phyloP scores from a whole-genome alignment of 1,139 yeast genomes.

The Saccharomyces hybrid region DNA sequence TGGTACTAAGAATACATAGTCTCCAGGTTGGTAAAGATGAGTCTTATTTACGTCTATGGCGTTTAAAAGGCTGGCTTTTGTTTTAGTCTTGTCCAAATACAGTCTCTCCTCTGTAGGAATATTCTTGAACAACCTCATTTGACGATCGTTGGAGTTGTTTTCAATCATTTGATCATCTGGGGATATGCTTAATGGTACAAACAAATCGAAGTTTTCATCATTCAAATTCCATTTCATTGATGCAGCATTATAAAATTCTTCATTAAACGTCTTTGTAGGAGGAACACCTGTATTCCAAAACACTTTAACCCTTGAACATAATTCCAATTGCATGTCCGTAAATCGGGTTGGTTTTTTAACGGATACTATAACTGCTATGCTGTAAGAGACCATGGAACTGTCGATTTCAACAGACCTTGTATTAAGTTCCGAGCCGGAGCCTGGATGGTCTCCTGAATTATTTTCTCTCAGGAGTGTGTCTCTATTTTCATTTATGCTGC shows the following conservation, averaged over 20 bases:
- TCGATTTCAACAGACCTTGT: slow-evolving; percentile 18
- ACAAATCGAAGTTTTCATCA: slow-evolving; percentile 42
- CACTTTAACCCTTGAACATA: slow-evolving; percentile 33
- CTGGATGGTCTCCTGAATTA: background rate
- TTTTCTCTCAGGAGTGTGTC: background rate
- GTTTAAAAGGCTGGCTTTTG: slow-evolving; percentile 12
- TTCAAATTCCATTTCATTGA: slow-evolving; percentile 41
- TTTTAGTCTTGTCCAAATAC: slow-evolving; percentile 18
- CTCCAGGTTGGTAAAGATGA: slow-evolving; percentile 44
- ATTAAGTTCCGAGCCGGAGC: background rate
- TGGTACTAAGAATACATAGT: slow-evolving; percentile 72
- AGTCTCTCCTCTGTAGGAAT: slow-evolving; percentile 12
- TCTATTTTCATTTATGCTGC: background rate
- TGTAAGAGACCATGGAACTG: slow-evolving; percentile 45
- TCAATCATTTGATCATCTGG: slow-evolving; percentile 25
- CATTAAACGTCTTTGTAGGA: slow-evolving; percentile 35
- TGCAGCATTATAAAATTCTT: slow-evolving; percentile 47
- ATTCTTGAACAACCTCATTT: slow-evolving; percentile 15
- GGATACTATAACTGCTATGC: slow-evolving; percentile 27
- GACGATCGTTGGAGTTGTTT: slow-evolving; percentile 9
- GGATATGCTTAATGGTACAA: slow-evolving; percentile 32
- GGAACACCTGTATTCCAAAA: slow-evolving; percentile 55
- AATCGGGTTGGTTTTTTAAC: slow-evolving; percentile 23
- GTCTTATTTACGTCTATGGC: slow-evolving; percentile 8
- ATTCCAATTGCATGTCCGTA: slow-evolving; percentile 26